Base-by-base conservation (phyloP, 2,329 filamentous ascomycete species). In the Ophiostoma quercus region DNA sequence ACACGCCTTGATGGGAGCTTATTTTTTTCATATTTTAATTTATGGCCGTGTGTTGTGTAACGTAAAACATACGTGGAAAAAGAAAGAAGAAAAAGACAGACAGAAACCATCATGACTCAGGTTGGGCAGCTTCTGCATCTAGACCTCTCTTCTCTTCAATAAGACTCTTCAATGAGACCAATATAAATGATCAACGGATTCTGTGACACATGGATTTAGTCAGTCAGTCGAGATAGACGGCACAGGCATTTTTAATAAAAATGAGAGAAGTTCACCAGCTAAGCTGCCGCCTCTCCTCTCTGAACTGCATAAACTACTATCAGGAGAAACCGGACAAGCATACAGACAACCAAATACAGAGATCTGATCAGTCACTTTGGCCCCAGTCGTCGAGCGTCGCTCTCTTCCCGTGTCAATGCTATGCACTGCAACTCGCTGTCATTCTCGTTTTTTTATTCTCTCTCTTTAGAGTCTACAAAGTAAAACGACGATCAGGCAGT, bases 311-410 rank as follows among this genome's bases (percentile, higher is more conserved):
- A 29, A 29, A 29, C 25, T 29, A 29, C 25, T 34, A 34, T 34
- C 39, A 41, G 39, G 39, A 41, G 39, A 41, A 41, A 41, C 39
- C 39, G 39, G 11, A 62, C 12, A 34, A 34, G 14, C 12, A n/a
- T 7, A 29, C 25, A 34, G 19, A 39, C 25, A 63, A 9, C 6
- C 19, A 6, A 63, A 63, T 14, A 57, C 12, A 3, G 22, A 57
- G 25, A 57, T 57, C 51, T 57, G 51, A 57, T 57, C 51, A 57
- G 51, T 57, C 51, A 57, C 25, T 57, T 57, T 25, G n/a, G 22
- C 25, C 5, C n/a, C n/a, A 3, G 14, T 29, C 25, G 7, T 22
- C 51, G 51, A 57, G 51, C 12, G 25, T 57, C 14, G 19, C 11
- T 47, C 5, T 7, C 14, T 19, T 47, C 16, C 14, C 16, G 11